phyloP scores from a whole-genome alignment of 176 grass and related monocot species.

The Bothriochloa decipiens region DNA sequence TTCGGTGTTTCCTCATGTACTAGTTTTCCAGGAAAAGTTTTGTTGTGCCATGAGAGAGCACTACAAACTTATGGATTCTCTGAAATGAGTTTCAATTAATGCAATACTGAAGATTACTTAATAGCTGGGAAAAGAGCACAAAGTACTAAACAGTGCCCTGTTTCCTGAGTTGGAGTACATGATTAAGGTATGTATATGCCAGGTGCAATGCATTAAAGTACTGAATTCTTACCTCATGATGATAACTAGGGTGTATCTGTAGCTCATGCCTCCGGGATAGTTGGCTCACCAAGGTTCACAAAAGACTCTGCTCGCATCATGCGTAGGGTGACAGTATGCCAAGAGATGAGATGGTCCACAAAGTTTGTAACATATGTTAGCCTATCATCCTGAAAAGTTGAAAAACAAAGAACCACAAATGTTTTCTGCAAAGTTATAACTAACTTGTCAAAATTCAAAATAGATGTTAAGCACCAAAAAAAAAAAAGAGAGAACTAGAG shows the following conservation, averaged over 20 bases:
- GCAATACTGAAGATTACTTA: slow-evolving; percentile 2
- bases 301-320: slow-evolving; percentile 94
- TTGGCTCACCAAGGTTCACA: slow-evolving; percentile 95
- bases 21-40: slow-evolving; percentile 15
- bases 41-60: slow-evolving; percentile 6
- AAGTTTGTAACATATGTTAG: slow-evolving; percentile 71
- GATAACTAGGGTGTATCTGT: neutral
- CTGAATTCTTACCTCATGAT: slow-evolving; percentile 38
- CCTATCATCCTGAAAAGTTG: slow-evolving; percentile 70
- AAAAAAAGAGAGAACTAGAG: neutral
- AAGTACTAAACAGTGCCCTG: neutral
- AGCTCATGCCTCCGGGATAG: slow-evolving; percentile 68
- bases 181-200: slow-evolving; percentile 15
- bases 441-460: neutral
- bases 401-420: slow-evolving; percentile 23
- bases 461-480: neutral
- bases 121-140: neutral
- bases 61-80: neutral
- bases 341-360: slow-evolving; percentile 84
- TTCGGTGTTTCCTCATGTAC: neutral
- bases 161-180: neutral
- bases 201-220: neutral
- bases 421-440: neutral
- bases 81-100: slow-evolving; percentile 3
- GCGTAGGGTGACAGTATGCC: slow-evolving; percentile 75